Base-by-base conservation (phyloP, 169 alveolate genomes). In the Eimeria brunetti region DNA sequence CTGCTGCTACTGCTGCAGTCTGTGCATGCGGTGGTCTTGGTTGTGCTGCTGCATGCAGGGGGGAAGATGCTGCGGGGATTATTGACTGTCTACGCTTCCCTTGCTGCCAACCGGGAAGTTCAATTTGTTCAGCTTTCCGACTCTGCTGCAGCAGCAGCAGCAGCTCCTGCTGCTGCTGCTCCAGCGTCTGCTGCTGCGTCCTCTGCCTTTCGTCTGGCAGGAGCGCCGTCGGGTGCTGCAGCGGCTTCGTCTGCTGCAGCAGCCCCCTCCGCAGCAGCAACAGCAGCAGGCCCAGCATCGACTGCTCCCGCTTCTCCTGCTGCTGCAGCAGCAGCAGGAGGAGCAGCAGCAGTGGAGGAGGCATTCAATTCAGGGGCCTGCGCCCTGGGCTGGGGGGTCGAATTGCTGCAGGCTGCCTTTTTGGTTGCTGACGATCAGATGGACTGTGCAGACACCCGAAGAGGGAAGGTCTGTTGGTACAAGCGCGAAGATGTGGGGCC, bases 61-160 rank as follows among this genome's bases (percentile, higher is more conserved):
- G 97, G 97, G 18, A 96, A 96, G 91, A 27, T 96, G 80, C 90
- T 94, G 20, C 81, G 97, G 9, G 97, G 97, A 36, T 36, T 94
- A 64, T 84, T 95, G 62, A 95, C 92, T 38, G 89, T 96, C 49
- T 81, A 88, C 46, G 95, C 96, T 1, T 83, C 95, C 53, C 86
- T 60, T 44, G 95, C 94, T 27, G 89, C 95, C 67, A 64, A 18
- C 24, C 64, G 49, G 33, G 67, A 53, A 33, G 56, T 84, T 18
- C 60, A 49, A 5, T 41, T 85, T 22, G 24, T n/a, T 18, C 91
- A 80, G 30, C 81, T 58, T 16, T 20, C 41, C 16, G 85, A 62
- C 7, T 41, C 94, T 12, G 78, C 56, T 7, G 64, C 58, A 78
- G 88, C 67, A 22, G 88, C 60, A 38, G 88, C 88, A 36, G 90